Evolutionary conservation across 768 basidiomycete genomes (phyloP), one percentile per base, ranked within the genome.

Genomic region (Ramaria rubella): DNA sequence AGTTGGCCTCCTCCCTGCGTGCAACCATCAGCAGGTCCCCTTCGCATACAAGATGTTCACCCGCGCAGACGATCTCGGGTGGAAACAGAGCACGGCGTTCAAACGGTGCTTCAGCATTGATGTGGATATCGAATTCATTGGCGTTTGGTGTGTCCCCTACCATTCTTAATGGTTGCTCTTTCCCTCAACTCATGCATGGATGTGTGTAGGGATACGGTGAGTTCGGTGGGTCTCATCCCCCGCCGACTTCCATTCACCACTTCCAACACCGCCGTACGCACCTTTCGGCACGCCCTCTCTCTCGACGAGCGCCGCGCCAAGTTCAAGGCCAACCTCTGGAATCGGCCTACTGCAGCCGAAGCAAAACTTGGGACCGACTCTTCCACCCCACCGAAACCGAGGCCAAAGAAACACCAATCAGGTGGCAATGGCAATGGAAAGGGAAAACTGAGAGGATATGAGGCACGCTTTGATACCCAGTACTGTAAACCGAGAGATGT

Each of bases 1-100:
- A 30, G 52, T 62, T 31, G 88, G 88, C 0, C 70, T 90, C 2
- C 73, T 90, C 1, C 88, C 87, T 0, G 76, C 74, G 23, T 77
- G 77, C 61, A 90, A 89, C 58, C 78, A 84, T 49, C 84, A 89
- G 60, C 85, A 89, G 64, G 81, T 90, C 5, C 85, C 85, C 0
- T 89, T 90, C 62, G 88, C 88, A 3, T 85, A 83, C 70, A 78
- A 80, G 58, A 86, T 90, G 84, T 90, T 81, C 70, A 75, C 75
- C 3, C 70, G 75, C 3, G 77, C 81, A 30, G 81, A 86, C 59
- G 68, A 77, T 7, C 60, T 58, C 1, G 85, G 86, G 1, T 86
- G 86, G 85, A 58, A 64, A 8, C 82, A 87, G 63, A 83, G 82
- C 56, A 76, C 72, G 0, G 78, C 75, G 0, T 90, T 90, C 73